Evolutionary conservation across 371 early-diverging fungal genomes (phyloP).

Genomic region (Zancudomyces culisetae): DNA sequence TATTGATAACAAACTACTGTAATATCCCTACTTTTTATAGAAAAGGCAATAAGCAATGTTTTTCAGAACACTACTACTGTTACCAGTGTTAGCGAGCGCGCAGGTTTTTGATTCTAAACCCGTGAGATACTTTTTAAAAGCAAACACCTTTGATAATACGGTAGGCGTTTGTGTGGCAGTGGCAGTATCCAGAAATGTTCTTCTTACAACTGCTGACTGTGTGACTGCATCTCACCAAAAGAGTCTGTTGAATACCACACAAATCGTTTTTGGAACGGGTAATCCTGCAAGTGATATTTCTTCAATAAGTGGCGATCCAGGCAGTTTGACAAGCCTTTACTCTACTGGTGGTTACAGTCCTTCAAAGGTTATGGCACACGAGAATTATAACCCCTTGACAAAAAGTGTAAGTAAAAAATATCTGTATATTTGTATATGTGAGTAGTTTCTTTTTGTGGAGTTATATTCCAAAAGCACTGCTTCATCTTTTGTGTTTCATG

Average conservation of each 20-base stretch:
- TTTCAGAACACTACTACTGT: too few species aligned
- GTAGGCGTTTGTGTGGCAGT: neutral
- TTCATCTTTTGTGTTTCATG: too few species aligned
- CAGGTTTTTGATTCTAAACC: neutral
- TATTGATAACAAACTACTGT: too few species aligned
- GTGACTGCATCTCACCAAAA: neutral
- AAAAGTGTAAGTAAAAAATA: neutral
- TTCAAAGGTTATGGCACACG: neutral
- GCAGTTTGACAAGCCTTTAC: neutral
- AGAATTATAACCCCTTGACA: conserved; percentile 2
- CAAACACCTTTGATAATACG: conserved; percentile 3
- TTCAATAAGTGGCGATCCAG: neutral
- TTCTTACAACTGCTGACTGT: neutral
- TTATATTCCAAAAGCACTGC: neutral
- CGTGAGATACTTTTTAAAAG: neutral
- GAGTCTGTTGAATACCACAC: neutral
- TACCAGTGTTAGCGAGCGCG: too few species aligned
- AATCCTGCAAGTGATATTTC: conserved; percentile 1
- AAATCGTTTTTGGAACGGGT: neutral
- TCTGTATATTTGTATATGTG: neutral
- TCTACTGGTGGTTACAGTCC: neutral
- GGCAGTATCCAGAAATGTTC: neutral
- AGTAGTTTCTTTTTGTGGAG: neutral
- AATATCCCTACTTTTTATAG: too few species aligned
- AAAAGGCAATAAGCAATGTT: too few species aligned